Conservation (phyloP, 2,329 filamentous ascomycete genomes). For the Paracoccidioides lutzii region DNA sequence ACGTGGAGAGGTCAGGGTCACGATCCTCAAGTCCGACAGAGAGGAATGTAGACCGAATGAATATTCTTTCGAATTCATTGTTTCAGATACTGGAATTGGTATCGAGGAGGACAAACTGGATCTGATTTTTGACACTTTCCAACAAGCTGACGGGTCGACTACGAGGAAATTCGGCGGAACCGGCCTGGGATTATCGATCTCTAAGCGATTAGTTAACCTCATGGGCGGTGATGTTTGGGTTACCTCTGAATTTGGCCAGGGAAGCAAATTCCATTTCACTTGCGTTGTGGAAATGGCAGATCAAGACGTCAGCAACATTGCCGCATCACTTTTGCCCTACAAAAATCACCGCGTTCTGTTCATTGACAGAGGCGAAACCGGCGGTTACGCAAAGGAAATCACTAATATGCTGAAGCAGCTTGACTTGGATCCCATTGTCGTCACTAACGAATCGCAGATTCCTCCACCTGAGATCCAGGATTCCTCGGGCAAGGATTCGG, state of each 20-base stretch:
- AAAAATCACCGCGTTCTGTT: conserved; percentile 85
- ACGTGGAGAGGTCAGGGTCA: conserved; percentile 86
- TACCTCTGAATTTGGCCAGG: conserved; percentile 77
- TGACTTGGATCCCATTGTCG: conserved; percentile 68
- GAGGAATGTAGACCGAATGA: conserved; percentile 57
- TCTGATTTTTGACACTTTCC: conserved; percentile 97
- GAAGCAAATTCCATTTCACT: conserved; percentile 93
- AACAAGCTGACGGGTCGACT: conserved; percentile 93
- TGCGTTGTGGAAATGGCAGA: conserved; percentile 77
- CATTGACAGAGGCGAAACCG: conserved; percentile 79
- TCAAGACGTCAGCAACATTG: conserved; percentile 63
- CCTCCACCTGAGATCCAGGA: conserved; percentile 42
- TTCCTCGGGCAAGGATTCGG: conserved; percentile 34
- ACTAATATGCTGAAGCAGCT: conserved; percentile 64
- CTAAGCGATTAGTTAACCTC: conserved; percentile 82
- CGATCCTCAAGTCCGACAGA: conserved; percentile 59
- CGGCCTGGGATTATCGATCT: conserved; percentile 85
- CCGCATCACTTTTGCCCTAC: conserved; percentile 71
- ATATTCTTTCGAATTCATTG: conserved; percentile 90
- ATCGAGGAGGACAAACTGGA: conserved; percentile 92
- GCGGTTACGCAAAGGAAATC: conserved; percentile 53
- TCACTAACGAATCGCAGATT: conserved; percentile 61
- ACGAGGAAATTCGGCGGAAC: conserved; percentile 93
- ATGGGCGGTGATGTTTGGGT: conserved; percentile 98
- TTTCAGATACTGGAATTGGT: conserved; percentile 91